phyloP scores from a whole-genome alignment of 805 yeast genomes.

The Saturnispora sekii region DNA sequence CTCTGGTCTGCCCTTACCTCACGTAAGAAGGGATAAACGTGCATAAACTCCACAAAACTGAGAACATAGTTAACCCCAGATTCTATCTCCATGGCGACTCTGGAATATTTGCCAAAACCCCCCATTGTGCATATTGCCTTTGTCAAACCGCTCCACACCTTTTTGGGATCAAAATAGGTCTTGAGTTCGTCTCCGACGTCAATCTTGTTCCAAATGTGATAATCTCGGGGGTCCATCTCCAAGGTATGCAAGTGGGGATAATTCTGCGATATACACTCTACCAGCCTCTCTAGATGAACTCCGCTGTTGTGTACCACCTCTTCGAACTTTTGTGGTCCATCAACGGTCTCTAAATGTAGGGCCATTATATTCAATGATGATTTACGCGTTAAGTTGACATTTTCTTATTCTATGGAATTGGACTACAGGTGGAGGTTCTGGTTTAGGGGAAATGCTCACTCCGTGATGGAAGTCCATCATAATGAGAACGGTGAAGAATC shows the following conservation, averaged over 20 bases:
- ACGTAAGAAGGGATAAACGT: slow-evolving; percentile 10
- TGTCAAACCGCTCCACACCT: slow-evolving; percentile 8
- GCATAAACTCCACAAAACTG: slow-evolving; percentile 9
- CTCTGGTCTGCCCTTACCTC: not conserved
- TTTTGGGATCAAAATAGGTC: slow-evolving; percentile 5
- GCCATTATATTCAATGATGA: not conserved
- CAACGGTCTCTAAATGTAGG: not conserved
- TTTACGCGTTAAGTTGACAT: not conserved
- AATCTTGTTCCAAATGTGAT: slow-evolving; percentile 5
- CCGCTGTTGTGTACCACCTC: no score
- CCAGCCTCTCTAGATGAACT: not conserved
- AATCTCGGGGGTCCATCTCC: not conserved
- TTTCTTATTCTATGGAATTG: not conserved
- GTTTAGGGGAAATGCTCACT: not conserved
- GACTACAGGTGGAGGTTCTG: not conserved
- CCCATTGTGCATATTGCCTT: slow-evolving; percentile 8
- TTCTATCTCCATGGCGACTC: slow-evolving; percentile 9
- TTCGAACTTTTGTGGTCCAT: not conserved
- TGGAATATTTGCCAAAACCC: slow-evolving; percentile 9
- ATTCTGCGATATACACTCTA: not conserved
- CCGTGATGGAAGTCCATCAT: no score
- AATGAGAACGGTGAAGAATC: not conserved
- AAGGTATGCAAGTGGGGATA: slow-evolving; percentile 5
- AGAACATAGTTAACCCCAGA: slow-evolving; percentile 5
- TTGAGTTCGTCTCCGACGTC: slow-evolving; percentile 5